These are phyloP conservation scores for Odontarrhena argentea DNA, from an alignment of 345 rosid species.

Conservation along the genomic window DNA sequence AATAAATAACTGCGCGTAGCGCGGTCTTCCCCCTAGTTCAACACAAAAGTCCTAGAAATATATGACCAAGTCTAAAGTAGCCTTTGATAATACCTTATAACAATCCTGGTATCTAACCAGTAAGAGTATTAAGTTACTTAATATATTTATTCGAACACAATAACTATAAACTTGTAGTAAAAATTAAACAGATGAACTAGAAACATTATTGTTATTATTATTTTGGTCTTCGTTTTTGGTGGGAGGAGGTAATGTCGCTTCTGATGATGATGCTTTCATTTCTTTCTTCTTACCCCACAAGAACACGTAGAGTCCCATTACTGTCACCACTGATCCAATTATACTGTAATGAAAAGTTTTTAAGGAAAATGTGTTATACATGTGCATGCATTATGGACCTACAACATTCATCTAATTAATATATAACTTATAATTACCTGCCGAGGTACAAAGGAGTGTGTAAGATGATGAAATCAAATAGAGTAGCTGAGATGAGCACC, in stretches of 20 bases:
- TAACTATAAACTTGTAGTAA: background rate
- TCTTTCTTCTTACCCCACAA: conserved; percentile 47
- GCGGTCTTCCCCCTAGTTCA: too few species aligned
- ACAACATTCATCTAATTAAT: background rate
- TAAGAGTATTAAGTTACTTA: too few species aligned
- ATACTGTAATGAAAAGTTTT: conserved; percentile 47
- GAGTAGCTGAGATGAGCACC: conserved; percentile 55
- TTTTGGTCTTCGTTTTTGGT: conserved; percentile 22
- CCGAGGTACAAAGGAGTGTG: conserved; percentile 62
- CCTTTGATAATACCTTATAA: too few species aligned
- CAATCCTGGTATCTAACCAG: too few species aligned
- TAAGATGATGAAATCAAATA: conserved; percentile 57
- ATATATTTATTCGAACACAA: too few species aligned
- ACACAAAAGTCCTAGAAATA: too few species aligned
- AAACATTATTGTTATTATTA: background rate
- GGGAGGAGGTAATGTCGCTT: conserved; percentile 1
- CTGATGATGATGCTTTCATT: conserved; percentile 16
- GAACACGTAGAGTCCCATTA: conserved; percentile 61
- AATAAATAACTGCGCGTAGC: too few species aligned
- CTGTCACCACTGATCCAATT: conserved; percentile 59
- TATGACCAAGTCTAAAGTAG: too few species aligned
- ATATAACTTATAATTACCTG: conserved; percentile 46
- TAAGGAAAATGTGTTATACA: background rate
- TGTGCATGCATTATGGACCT: conserved; percentile 1
- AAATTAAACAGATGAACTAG: conserved; percentile 16